Evolutionary conservation across 2,329 filamentous ascomycete genomes (phyloP), one percentile per base, ranked within the genome.

Genomic region (Penicillium glabrum): DNA sequence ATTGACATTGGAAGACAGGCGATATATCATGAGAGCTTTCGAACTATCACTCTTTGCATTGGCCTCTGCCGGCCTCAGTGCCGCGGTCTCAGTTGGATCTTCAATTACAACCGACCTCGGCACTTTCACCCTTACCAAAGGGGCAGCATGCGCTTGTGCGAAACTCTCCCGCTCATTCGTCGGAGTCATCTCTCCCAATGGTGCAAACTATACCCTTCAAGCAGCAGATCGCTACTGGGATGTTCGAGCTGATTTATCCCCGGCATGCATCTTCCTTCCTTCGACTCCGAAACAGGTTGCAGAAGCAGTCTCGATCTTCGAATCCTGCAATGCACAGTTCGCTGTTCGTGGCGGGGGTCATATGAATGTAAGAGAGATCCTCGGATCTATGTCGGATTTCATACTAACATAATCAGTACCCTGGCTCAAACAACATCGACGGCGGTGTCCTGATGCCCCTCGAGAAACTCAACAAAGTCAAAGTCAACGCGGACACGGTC

Each of bases 301-400:
- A 0, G 51, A 53, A 23, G 68, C 65, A 2, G 51, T 74, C 2
- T 46, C 56, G 5, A 60, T 67, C 0, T 56, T 74, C 9, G 43
- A 35, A 3, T 21, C 39, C 0, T 69, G 69, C 63, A 46, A 75
- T 47, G 60, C 71, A 7, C 74, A 76, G 31, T 86, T 86, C 56
- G 82, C 83, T 4, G 68, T 85, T 65, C 82, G 83, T 60, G 80
- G 80, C 0, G 83, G 83, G 19, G 83, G 83, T 0, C 83, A 86
- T 64, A 70, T 70, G 69, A 67, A 66, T 35, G 63, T 61, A 48
- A 53, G 62, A 53, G n/a, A 67, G 66, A 63, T 61, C 23, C 64
- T 65, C 2, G 65, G 67, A 71, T 72, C 21, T 5, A 31, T 13
- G 11, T 14, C 29, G 14, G 5, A 14, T 0, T 13, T 3, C 29